Conservation (phyloP, 257 asterid species). For the Euphrasia confusa region DNA sequence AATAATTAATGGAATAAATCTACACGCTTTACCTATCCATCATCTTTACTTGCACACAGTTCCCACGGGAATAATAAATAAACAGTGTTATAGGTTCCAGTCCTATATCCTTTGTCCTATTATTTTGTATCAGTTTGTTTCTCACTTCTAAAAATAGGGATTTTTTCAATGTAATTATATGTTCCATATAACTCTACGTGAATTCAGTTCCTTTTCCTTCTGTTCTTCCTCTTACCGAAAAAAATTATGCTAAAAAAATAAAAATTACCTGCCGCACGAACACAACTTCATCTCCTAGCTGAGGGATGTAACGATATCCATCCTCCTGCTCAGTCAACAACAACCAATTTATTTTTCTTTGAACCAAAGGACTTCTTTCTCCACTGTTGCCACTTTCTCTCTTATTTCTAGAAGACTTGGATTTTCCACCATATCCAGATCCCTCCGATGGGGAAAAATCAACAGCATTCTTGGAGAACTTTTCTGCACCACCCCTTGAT, state of each 20-base stretch:
- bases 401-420: slow-evolving; percentile 43
- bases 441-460: slow-evolving; percentile 38
- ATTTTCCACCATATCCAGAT: slow-evolving; percentile 35
- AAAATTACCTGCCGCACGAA: slow-evolving; percentile 71
- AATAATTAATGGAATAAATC: background rate
- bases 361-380: slow-evolving; percentile 31
- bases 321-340: slow-evolving; percentile 70
- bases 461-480: slow-evolving; percentile 37
- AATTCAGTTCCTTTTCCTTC: background rate
- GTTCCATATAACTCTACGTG: background rate
- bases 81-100: background rate
- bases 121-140: background rate
- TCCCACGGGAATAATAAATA: background rate
- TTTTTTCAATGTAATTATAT: background rate
- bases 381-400: slow-evolving; percentile 36
- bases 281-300: slow-evolving; percentile 88
- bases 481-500: slow-evolving; percentile 41
- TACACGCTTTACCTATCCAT: background rate
- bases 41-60: background rate
- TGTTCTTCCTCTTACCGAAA: background rate
- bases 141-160: background rate
- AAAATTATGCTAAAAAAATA: background rate
- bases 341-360: slow-evolving; percentile 65
- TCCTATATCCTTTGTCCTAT: background rate
- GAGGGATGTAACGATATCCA: slow-evolving; percentile 93